These are phyloP conservation scores for Penicillium sp. DNA, from an alignment of 2,329 filamentous ascomycete species.

Conservation along the genomic window DNA sequence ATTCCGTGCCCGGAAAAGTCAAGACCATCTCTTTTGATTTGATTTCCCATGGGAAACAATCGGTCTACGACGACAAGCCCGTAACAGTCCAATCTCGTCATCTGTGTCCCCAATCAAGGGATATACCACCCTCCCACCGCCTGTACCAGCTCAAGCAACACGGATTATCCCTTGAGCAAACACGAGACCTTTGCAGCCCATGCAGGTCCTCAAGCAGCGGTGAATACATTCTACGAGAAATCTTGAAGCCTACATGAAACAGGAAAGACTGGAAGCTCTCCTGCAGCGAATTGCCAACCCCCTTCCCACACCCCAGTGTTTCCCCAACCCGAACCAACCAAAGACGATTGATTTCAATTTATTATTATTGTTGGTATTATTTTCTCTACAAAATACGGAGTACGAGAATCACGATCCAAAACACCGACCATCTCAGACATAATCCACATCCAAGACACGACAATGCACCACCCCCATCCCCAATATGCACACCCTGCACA, in stretches of 20 bases:
- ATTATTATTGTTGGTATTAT: too few species aligned
- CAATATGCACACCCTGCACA: not conserved
- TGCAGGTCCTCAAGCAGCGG: slow-evolving; percentile 7
- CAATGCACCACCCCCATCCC: not conserved
- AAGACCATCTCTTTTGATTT: not conserved
- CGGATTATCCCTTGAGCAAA: slow-evolving; percentile 2
- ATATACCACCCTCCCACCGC: slow-evolving; percentile 6
- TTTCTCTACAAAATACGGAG: not conserved
- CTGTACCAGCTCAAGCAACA: not conserved
- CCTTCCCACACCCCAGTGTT: not conserved
- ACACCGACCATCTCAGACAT: not conserved
- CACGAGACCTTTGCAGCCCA: not conserved
- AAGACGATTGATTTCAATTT: not conserved
- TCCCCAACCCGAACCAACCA: not conserved
- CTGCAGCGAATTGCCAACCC: not conserved
- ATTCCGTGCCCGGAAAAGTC: not conserved
- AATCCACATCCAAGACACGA: not conserved
- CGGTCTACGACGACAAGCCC: slow-evolving; percentile 7
- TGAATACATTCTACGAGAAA: not conserved
- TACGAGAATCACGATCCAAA: not conserved
- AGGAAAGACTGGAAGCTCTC: slow-evolving; percentile 1
- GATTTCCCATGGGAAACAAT: slow-evolving; percentile 7
- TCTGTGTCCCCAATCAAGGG: slow-evolving; percentile 8
- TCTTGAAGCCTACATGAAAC: not conserved
- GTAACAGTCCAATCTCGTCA: not conserved